Conservation (phyloP, 371 early-diverging fungal species). For the Mortierella sp. region DNA sequence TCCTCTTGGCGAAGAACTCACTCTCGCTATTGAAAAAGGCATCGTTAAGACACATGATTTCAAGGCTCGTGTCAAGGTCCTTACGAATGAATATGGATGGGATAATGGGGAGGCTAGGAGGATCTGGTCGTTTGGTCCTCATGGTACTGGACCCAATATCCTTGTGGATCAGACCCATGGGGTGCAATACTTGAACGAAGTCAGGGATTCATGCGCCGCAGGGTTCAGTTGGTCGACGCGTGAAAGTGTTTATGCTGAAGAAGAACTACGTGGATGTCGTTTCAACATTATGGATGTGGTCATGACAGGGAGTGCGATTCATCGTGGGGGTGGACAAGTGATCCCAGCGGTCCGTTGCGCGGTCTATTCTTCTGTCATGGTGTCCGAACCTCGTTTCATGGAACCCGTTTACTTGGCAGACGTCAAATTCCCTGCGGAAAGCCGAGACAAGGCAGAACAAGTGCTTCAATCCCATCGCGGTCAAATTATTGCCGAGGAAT, state of each 20-base stretch:
- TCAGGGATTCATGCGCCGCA: slow-evolving; percentile 97
- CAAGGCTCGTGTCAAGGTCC: slow-evolving; percentile 95
- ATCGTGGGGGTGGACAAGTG: slow-evolving; percentile 99
- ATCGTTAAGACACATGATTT: slow-evolving; percentile 93
- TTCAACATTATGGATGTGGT: slow-evolving; percentile 99
- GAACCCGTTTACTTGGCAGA: slow-evolving; percentile 99
- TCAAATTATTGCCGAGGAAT: slow-evolving; percentile 95
- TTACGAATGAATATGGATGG: slow-evolving; percentile 95
- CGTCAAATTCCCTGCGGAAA: slow-evolving; percentile 95
- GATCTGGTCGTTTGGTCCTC: slow-evolving; percentile 99
- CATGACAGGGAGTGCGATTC: slow-evolving; percentile 99
- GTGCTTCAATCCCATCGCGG: slow-evolving; percentile 98
- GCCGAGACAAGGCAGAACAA: slow-evolving; percentile 98
- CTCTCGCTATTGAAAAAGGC: slow-evolving; percentile 88
- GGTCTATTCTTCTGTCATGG: slow-evolving; percentile 91
- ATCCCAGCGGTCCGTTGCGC: slow-evolving; percentile 98
- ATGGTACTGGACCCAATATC: slow-evolving; percentile 94
- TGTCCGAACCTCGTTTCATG: slow-evolving; percentile 94
- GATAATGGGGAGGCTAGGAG: slow-evolving; percentile 99
- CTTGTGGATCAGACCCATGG: slow-evolving; percentile 98
- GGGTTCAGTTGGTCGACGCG: slow-evolving; percentile 97
- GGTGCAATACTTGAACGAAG: slow-evolving; percentile 98
- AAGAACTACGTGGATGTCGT: slow-evolving; percentile 96
- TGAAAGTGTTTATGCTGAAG: slow-evolving; percentile 96
- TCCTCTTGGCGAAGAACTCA: slow-evolving; percentile 92